A percentile compares a stretch with the other conserved stretches of the same genome.
phyloP scores from a whole-genome alignment of 257 asterid genomes.

The Gynochthodes officinalis region DNA sequence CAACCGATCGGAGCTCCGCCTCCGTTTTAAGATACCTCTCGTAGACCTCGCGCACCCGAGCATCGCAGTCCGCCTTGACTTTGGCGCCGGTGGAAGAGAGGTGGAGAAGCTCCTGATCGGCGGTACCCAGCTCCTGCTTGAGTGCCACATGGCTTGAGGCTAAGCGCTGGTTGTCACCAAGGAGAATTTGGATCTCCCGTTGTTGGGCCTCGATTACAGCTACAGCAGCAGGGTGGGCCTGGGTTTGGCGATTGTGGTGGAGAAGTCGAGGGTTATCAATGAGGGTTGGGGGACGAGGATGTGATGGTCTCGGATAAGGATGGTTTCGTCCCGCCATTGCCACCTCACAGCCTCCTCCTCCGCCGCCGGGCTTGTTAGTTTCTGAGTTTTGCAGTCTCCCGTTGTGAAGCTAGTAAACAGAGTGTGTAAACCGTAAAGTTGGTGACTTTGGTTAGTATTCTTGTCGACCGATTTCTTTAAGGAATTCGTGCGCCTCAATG shows the following conservation, averaged over 20 bases:
- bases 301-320: constrained; percentile 19
- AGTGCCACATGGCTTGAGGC: constrained; percentile 69
- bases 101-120: constrained; percentile 65
- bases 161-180: constrained; percentile 70
- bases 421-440: too few species aligned
- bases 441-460: too few species aligned
- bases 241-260: constrained; percentile 22
- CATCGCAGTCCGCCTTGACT: constrained; percentile 64
- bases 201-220: constrained; percentile 44
- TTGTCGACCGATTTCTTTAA: too few species aligned
- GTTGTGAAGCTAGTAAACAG: too few species aligned
- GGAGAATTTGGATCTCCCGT: constrained; percentile 60
- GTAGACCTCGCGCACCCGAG: constrained; percentile 63
- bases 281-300: background rate
- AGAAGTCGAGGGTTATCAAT: constrained; percentile 27
- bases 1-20: constrained; percentile 53
- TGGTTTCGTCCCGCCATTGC: constrained; percentile 23
- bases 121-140: constrained; percentile 49
- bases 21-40: constrained; percentile 54
- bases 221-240: constrained; percentile 19
- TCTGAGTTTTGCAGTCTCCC: too few species aligned
- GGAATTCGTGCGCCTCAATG: too few species aligned
- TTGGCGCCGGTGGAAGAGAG: constrained; percentile 51
- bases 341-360: background rate
- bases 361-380: background rate